A percentile compares a stretch with the other conserved stretches of the same genome.
These are phyloP conservation scores for Ceratocystiopsis brevicomis DNA, from an alignment of 2,329 filamentous ascomycete species.

Conservation along the genomic window DNA sequence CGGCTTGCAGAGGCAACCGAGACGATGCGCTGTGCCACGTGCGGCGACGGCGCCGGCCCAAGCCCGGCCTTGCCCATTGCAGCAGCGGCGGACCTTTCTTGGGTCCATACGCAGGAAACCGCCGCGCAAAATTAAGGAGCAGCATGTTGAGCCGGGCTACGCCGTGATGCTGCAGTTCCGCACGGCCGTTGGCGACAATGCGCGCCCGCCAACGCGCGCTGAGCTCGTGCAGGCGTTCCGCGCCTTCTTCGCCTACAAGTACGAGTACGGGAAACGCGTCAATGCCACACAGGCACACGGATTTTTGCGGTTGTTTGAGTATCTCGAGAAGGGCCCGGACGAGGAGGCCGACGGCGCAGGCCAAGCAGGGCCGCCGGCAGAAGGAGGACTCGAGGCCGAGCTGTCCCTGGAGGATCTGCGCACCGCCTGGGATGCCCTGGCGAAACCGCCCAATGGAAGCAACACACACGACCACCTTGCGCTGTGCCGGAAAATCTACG, in stretches of 20 bases:
- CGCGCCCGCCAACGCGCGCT: slow-evolving; percentile 42
- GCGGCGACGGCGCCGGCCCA: neutral
- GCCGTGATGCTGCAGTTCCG: slow-evolving; percentile 51
- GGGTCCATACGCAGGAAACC: slow-evolving; percentile 38
- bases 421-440: slow-evolving; percentile 20
- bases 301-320: slow-evolving; percentile 27
- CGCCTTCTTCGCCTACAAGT: slow-evolving; percentile 41
- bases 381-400: no score
- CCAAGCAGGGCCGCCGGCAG: no score
- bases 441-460: neutral
- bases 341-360: slow-evolving; percentile 8
- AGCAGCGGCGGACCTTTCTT: slow-evolving; percentile 37
- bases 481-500: slow-evolving; percentile 26
- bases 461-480: slow-evolving; percentile 23
- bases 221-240: slow-evolving; percentile 47
- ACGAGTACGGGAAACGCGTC: slow-evolving; percentile 27
- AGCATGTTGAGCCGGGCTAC: slow-evolving; percentile 51
- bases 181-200: slow-evolving; percentile 39
- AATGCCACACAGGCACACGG: slow-evolving; percentile 50
- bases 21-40: neutral
- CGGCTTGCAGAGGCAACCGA: neutral
- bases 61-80: slow-evolving; percentile 1
- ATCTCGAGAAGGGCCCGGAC: slow-evolving; percentile 22
- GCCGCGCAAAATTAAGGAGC: slow-evolving; percentile 38
- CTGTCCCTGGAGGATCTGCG: slow-evolving; percentile 23